Evolutionary conservation across 345 rosid genomes (phyloP).

Genomic region (Gossypium mustelinum): DNA sequence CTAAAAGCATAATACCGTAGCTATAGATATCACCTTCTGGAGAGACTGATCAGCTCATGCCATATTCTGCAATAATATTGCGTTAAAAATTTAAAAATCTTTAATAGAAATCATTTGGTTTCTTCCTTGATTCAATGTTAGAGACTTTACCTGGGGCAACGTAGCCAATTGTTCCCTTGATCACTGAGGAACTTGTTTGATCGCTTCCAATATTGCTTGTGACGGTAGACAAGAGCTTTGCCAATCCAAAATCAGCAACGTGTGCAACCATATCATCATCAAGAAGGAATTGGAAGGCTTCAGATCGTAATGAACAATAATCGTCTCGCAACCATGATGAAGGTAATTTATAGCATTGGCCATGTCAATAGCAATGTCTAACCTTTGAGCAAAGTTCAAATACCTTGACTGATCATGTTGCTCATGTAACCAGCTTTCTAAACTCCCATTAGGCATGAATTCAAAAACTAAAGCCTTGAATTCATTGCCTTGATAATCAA

Average conservation of each 20-base stretch:
- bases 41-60: slow-evolving; percentile 18
- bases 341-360: slow-evolving; percentile 22
- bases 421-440: not conserved
- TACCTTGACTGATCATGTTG: not conserved
- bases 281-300: slow-evolving; percentile 16
- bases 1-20: slow-evolving; percentile 25
- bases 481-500: too few relatives aligned
- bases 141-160: too few relatives aligned
- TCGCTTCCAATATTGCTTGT: not conserved
- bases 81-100: not conserved
- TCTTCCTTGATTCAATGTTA: too few relatives aligned
- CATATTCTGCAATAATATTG: not conserved
- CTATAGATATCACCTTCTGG: slow-evolving; percentile 25
- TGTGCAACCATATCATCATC: slow-evolving; percentile 11
- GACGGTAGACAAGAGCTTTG: not conserved
- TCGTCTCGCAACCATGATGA: slow-evolving; percentile 12
- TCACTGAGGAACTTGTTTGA: not conserved
- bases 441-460: too few relatives aligned
- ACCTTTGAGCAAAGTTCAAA: not conserved
- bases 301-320: slow-evolving; percentile 25
- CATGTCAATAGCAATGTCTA: slow-evolving; percentile 16
- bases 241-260: slow-evolving; percentile 10
- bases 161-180: slow-evolving; percentile 17
- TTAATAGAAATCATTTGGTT: not conserved
- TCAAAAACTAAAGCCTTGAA: too few relatives aligned